phyloP scores from a whole-genome alignment of 1,284 basidiomycete species.

The Mrakiaceae sp. region DNA sequence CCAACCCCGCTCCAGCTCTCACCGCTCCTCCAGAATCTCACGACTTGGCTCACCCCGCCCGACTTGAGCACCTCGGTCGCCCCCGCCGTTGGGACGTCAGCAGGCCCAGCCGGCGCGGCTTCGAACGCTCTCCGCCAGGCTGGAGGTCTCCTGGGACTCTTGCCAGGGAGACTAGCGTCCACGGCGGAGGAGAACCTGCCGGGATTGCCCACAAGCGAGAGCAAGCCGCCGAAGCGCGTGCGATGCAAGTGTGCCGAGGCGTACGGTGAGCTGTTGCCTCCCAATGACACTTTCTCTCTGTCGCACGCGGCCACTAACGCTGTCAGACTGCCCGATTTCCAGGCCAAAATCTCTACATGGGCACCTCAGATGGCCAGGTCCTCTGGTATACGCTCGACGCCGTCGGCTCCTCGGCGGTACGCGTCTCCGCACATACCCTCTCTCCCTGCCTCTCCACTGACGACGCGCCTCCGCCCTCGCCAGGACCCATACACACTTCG shows the following conservation, averaged over 20 bases:
- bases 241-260: constrained; percentile 10
- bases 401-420: not conserved
- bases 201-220: not conserved
- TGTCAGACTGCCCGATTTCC: not conserved
- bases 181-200: not conserved
- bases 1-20: constrained; percentile 1
- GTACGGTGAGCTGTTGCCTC: constrained; percentile 1
- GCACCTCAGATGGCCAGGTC: constrained; percentile 33
- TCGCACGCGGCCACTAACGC: not conserved
- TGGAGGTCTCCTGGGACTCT: constrained; percentile 3
- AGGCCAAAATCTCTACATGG: constrained; percentile 33
- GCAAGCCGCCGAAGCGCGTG: constrained; percentile 8
- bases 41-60: constrained; percentile 11
- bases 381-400: constrained; percentile 34
- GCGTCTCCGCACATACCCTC: not conserved
- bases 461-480: constrained; percentile 10
- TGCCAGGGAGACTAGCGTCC: not conserved
- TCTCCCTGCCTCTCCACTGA: not conserved
- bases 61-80: not conserved
- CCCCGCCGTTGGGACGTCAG: not conserved
- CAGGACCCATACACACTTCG: constrained; percentile 29
- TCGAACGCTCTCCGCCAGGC: not conserved
- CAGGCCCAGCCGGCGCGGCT: not conserved
- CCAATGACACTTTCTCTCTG: not conserved
- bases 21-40: constrained; percentile 9